Conservation (phyloP, 148 eudicot genomes). For the Hydrangea macrophylla region DNA sequence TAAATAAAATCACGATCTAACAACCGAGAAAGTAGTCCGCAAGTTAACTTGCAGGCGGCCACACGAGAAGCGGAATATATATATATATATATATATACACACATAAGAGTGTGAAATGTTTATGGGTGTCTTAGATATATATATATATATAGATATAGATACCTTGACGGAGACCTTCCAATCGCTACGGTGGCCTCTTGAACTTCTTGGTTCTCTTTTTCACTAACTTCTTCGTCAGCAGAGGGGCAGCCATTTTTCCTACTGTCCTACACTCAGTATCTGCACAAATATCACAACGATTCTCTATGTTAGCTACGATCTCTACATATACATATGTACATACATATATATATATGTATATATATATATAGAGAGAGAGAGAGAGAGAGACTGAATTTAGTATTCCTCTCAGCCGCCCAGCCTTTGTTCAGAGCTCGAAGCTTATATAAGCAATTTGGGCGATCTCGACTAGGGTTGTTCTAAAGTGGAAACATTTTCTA, state of each 20-base stretch:
- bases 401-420: not conserved
- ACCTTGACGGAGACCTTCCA: no score
- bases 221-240: no score
- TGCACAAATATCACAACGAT: not conserved
- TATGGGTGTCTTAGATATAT: no score
- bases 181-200: no score
- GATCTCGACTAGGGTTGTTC: not conserved
- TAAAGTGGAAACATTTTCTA: no score
- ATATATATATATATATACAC: no score
- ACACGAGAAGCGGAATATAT: not conserved
- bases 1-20: no score
- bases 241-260: conserved; percentile 56
- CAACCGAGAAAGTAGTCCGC: no score
- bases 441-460: not conserved
- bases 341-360: not conserved
- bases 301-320: not conserved
- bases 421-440: not conserved
- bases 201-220: no score
- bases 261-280: not conserved
- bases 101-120: not conserved
- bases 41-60: no score
- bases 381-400: not conserved
- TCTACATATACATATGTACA: no score
- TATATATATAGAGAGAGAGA: not conserved
- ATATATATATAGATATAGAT: no score